Conservation (phyloP, 2,329 filamentous ascomycete species). For the Colletotrichum zoysiae region DNA sequence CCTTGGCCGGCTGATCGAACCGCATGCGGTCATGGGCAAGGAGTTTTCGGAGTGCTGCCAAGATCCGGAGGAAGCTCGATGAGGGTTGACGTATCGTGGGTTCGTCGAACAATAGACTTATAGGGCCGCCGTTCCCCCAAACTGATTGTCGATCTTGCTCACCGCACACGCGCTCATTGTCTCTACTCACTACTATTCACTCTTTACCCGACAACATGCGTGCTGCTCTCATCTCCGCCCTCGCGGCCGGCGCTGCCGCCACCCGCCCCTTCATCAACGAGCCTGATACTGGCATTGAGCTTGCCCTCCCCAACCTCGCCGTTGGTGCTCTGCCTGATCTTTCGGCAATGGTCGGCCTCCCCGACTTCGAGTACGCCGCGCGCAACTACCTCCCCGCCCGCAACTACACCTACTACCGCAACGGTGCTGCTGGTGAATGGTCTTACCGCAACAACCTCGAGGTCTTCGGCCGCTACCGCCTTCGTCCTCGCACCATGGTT, state of each 20-base stretch:
- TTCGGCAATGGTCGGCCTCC: slow-evolving; percentile 60
- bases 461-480: slow-evolving; percentile 61
- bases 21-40: slow-evolving; percentile 25
- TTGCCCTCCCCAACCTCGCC: slow-evolving; percentile 51
- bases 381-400: slow-evolving; percentile 59
- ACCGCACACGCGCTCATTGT: slow-evolving; percentile 24
- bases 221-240: slow-evolving; percentile 46
- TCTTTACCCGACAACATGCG: slow-evolving; percentile 45
- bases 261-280: slow-evolving; percentile 60
- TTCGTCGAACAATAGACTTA: slow-evolving; percentile 31
- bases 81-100: not conserved
- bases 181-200: slow-evolving; percentile 25
- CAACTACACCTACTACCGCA: slow-evolving; percentile 69
- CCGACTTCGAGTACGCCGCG: slow-evolving; percentile 67
- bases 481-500: slow-evolving; percentile 63
- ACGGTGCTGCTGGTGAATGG: slow-evolving; percentile 68
- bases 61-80: not conserved
- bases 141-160: not conserved
- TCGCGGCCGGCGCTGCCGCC: slow-evolving; percentile 54
- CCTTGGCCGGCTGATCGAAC: slow-evolving; percentile 23
- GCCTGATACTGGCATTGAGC: slow-evolving; percentile 61
- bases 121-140: slow-evolving; percentile 15
- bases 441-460: slow-evolving; percentile 70
- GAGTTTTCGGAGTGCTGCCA: slow-evolving; percentile 13
- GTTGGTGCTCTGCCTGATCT: slow-evolving; percentile 57